Evolutionary conservation across 768 basidiomycete genomes (phyloP).

Genomic region (Auriscalpium microsporum): DNA sequence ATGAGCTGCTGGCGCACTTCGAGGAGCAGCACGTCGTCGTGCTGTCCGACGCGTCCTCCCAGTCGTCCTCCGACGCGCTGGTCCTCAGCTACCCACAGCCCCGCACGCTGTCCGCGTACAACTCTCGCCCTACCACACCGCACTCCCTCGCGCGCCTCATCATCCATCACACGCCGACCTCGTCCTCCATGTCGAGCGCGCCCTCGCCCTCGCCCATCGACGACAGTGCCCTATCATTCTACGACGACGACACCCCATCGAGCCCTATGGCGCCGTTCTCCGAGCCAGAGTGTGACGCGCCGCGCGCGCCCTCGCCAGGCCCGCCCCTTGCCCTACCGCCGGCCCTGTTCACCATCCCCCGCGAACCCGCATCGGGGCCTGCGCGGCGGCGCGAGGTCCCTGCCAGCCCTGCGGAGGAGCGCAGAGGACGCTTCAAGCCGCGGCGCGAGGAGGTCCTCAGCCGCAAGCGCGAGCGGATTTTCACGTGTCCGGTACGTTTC

Average conservation of each 20-base stretch:
- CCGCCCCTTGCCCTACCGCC: constrained; percentile 12
- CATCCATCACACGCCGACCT: no score
- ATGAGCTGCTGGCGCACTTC: constrained; percentile 44
- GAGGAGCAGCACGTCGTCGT: constrained; percentile 32
- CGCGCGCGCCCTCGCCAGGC: not conserved
- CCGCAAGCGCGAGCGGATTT: constrained; percentile 16
- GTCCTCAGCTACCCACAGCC: not conserved
- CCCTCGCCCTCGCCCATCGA: no score
- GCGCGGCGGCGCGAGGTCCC: constrained; percentile 4
- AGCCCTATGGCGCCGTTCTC: not conserved
- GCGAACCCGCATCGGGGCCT: constrained; percentile 3
- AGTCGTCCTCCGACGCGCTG: not conserved
- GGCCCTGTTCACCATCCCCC: constrained; percentile 6
- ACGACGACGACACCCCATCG: not conserved
- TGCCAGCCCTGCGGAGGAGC: constrained; percentile 1
- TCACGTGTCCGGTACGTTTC: constrained; percentile 12
- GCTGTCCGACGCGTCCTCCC: not conserved
- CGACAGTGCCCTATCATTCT: no score
- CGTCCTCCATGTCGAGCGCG: no score
- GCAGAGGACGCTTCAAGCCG: constrained; percentile 15
- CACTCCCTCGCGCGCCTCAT: not conserved
- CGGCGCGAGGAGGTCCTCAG: not conserved
- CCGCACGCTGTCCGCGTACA: not conserved
- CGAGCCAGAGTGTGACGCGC: not conserved
- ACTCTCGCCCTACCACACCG: not conserved